Conservation (phyloP, 2,329 filamentous ascomycete genomes). For the Mariannaea sp. region DNA sequence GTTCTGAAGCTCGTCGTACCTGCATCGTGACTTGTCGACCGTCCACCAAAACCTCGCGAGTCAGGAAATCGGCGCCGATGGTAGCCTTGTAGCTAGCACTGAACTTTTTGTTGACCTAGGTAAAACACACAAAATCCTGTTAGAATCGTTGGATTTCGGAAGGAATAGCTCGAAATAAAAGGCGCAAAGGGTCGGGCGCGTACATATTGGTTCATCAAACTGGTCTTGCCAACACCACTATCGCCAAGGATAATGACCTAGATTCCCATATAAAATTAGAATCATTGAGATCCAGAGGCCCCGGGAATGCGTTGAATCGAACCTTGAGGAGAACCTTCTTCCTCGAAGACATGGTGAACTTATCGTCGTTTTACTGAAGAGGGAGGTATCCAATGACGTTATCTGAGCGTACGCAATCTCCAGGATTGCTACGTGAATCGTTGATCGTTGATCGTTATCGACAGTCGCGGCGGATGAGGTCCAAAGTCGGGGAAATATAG, state of each 20-base stretch:
- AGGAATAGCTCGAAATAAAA: constrained; percentile 9
- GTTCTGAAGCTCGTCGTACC: constrained; percentile 53
- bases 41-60: constrained; percentile 96
- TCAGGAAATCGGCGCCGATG: constrained; percentile 97
- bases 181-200: constrained; percentile 42
- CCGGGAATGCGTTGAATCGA: constrained; percentile 27
- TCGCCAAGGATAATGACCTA: constrained; percentile 99
- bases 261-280: constrained; percentile 25
- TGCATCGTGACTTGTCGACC: constrained; percentile 99
- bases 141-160: constrained; percentile 17
- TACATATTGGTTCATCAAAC: constrained; percentile 99
- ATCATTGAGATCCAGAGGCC: not conserved
- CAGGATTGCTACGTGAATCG: constrained; percentile 7
- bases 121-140: constrained; percentile 1
- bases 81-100: constrained; percentile 99
- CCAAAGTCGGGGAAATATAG: not conserved
- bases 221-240: constrained; percentile 98
- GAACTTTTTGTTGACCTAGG: constrained; percentile 99
- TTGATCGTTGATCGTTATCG: constrained; percentile 12
- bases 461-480: constrained; percentile 9
- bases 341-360: constrained; percentile 69
- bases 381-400: constrained; percentile 41
- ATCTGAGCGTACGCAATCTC: constrained; percentile 33
- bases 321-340: constrained; percentile 95
- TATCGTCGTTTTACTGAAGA: constrained; percentile 24